Conservation (phyloP, 805 yeast species). For the Clavispora carvajalis region DNA sequence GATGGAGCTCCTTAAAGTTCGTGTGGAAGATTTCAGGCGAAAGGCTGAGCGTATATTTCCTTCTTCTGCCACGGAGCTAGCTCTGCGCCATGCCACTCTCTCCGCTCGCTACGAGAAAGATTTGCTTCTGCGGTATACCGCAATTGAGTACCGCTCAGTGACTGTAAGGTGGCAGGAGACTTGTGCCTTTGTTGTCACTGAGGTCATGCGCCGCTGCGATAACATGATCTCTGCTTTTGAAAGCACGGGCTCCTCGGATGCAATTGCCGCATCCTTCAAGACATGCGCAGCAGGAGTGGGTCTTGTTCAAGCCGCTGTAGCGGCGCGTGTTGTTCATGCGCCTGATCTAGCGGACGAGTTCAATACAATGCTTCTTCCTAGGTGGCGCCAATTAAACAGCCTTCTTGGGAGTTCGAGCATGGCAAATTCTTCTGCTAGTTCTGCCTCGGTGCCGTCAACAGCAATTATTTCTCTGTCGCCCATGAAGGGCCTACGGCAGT, state of each 20-base stretch:
- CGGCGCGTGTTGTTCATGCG: not conserved
- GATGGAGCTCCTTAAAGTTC: slow-evolving; percentile 7
- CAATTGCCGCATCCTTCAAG: not conserved
- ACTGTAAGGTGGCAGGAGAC: slow-evolving; percentile 43
- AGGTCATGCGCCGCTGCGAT: slow-evolving; percentile 23
- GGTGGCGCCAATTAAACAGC: slow-evolving; percentile 18
- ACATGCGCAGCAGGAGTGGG: not conserved
- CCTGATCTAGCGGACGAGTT: slow-evolving; percentile 6
- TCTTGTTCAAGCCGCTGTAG: not conserved
- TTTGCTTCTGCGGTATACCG: not conserved
- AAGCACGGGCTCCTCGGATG: not conserved
- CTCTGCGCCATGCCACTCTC: not conserved
- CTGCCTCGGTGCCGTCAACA: too few relatives aligned
- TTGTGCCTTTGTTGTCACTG: slow-evolving; percentile 43
- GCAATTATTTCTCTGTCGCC: not conserved
- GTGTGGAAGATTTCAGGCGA: slow-evolving; percentile 4
- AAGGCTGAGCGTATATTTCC: not conserved
- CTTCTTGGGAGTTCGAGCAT: not conserved
- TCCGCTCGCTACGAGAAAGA: not conserved
- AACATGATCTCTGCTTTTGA: slow-evolving; percentile 1
- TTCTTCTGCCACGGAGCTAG: not conserved
- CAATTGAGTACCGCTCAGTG: not conserved
- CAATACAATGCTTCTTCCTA: slow-evolving; percentile 21
- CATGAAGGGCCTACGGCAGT: not conserved
- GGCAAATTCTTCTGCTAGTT: not conserved